Conservation (phyloP, 441 rosid species). For the Gossypium aridum region DNA sequence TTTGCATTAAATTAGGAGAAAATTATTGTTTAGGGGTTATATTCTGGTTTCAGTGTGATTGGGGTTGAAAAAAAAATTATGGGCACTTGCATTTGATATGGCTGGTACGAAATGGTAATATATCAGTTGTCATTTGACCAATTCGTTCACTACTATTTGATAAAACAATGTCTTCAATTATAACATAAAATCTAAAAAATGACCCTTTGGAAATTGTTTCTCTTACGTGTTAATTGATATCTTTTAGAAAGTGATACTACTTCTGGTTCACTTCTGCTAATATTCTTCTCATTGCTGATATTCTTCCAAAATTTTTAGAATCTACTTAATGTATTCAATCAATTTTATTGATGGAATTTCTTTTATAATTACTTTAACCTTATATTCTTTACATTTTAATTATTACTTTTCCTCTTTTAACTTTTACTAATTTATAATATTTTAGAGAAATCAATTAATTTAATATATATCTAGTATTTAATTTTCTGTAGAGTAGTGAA, state of each 20-base stretch:
- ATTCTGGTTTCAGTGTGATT: neutral
- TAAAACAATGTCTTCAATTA: neutral
- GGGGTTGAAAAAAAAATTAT: neutral
- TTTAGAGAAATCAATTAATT: neutral
- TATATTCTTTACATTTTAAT: neutral
- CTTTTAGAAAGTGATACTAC: neutral
- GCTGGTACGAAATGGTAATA: neutral
- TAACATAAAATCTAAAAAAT: neutral
- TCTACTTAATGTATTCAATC: neutral
- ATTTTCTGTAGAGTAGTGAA: neutral
- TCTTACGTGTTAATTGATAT: neutral
- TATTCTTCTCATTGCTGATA: neutral
- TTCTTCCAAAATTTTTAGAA: neutral
- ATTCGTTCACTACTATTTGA: neutral
- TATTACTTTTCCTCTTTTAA: neutral
- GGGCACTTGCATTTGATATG: neutral
- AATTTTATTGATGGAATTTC: neutral
- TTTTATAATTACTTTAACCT: neutral
- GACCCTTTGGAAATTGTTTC: neutral
- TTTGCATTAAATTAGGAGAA: neutral
- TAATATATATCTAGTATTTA: neutral
- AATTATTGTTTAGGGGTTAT: neutral
- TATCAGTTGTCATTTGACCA: neutral
- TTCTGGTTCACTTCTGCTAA: neutral
- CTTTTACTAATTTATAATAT: neutral